Evolutionary conservation across 805 yeast species (phyloP), one percentile per base, ranked within the genome.

Genomic region (Metschnikowia anglica): DNA sequence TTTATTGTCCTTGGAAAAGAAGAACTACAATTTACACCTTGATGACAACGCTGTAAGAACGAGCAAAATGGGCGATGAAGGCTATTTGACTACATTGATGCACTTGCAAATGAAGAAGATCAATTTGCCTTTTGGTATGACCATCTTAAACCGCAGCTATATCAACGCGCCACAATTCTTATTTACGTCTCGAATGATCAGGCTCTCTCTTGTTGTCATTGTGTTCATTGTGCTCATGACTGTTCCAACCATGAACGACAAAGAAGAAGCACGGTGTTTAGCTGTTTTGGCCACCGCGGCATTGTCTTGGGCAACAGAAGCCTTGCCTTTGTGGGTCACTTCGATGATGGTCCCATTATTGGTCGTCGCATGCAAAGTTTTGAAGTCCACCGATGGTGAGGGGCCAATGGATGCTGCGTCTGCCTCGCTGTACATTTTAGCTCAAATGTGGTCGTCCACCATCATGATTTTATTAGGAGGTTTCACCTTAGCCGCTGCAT

Each of bases 371-470:
- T 71, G 88, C 16, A 77, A 81, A 3, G 89, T 88, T 1, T 62
- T 85, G 51, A 83, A 81, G 48, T 80, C 82, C 52, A 30, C 39
- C 23, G 63, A 61, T 35, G 65, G 63, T 2, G 74, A 74, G 10
- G 64, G 67, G 17, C 72, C 80, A 0, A 70, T 90, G 74, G 48
- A 58, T 1, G 83, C 91, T 2, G 68, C 78, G 0, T 85, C 77
- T 6, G 90, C 97, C 1, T 76, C 96, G 0, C 79, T 81, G 54
- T 87, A 75, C 58, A 87, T 91, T 40, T 78, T 93, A 49, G 72
- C 88, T 1, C 72, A 89, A 15, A 91, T 91, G 98, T 91, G 97
- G 97, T 82, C 90, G 6, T 88, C 97, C 2, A 95, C 89, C 12
- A 88, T 93, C 49, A 81, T 90, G 85, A 70, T 91, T 29, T 70